Conservation (phyloP, 78 protist species). For the Isochrysis galbana region DNA sequence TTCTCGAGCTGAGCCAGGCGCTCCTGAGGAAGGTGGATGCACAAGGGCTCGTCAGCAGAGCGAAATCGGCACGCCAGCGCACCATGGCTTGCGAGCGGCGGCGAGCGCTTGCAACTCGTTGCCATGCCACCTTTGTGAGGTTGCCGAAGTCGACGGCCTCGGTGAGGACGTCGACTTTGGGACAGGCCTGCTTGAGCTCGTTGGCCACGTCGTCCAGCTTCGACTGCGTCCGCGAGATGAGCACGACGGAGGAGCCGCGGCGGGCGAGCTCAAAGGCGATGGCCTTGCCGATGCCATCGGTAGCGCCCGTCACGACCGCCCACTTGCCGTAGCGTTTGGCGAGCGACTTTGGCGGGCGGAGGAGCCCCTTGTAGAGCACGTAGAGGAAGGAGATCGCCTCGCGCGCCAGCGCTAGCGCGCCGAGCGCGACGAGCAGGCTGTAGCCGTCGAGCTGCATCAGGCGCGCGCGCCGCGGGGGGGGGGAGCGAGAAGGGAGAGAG, state of each 20-base stretch:
- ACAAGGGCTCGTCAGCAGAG: too few relatives aligned
- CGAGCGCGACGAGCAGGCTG: too few relatives aligned
- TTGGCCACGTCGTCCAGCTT: background rate
- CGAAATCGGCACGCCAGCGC: too few relatives aligned
- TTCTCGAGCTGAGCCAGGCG: background rate
- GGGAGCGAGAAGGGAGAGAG: too few relatives aligned
- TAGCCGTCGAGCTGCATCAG: too few relatives aligned
- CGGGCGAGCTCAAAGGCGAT: constrained; percentile 13
- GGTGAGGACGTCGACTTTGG: background rate
- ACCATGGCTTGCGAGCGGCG: too few relatives aligned
- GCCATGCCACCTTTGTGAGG: background rate
- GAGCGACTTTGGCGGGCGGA: background rate
- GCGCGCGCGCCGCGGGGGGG: too few relatives aligned
- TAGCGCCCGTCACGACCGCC: constrained; percentile 26
- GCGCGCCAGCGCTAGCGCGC: background rate
- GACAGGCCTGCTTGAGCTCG: background rate
- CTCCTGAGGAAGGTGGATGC: too few relatives aligned
- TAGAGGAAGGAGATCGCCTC: background rate
- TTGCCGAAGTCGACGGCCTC: background rate
- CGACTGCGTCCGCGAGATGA: background rate
- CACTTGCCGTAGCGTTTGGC: background rate
- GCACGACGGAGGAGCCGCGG: background rate
- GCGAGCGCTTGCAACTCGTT: too few relatives aligned
- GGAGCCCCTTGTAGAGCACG: background rate
- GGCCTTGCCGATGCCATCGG: constrained; percentile 10